These are phyloP conservation scores for Mucor racemosus DNA, from an alignment of 371 early-diverging fungal species.

Conservation along the genomic window DNA sequence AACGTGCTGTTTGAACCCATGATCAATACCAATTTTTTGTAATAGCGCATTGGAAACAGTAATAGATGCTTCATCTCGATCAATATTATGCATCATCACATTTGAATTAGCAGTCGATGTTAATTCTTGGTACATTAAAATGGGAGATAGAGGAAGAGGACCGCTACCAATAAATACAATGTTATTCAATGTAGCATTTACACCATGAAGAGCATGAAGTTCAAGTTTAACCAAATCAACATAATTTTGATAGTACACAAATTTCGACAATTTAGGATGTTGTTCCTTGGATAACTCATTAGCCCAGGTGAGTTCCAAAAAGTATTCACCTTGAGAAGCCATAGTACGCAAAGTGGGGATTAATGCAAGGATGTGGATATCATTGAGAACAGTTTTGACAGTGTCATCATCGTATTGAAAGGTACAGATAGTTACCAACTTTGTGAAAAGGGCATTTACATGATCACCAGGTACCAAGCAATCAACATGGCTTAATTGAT, in stretches of 20 bases:
- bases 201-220: slow-evolving; percentile 35
- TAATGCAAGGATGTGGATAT: slow-evolving; percentile 18
- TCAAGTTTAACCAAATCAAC: slow-evolving; percentile 41
- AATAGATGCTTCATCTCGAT: slow-evolving; percentile 32
- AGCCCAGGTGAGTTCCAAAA: slow-evolving; percentile 36
- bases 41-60: slow-evolving; percentile 18
- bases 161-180: slow-evolving; percentile 52
- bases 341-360: slow-evolving; percentile 24
- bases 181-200: slow-evolving; percentile 23
- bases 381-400: slow-evolving; percentile 15
- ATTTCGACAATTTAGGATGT: slow-evolving; percentile 18
- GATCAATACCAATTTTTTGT: slow-evolving; percentile 17
- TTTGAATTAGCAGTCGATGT: not conserved
- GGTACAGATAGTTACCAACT: slow-evolving; percentile 34
- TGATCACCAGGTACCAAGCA: slow-evolving; percentile 20
- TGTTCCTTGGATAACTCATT: slow-evolving; percentile 4
- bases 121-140: slow-evolving; percentile 33
- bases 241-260: slow-evolving; percentile 49
- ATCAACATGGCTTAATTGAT: slow-evolving; percentile 2
- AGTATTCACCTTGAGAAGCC: slow-evolving; percentile 37
- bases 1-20: slow-evolving; percentile 17
- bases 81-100: slow-evolving; percentile 32
- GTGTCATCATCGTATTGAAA: slow-evolving; percentile 14
- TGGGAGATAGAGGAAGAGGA: slow-evolving; percentile 48
- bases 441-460: slow-evolving; percentile 37